phyloP scores from a whole-genome alignment of 257 asterid species.

The Solanum phureja region DNA sequence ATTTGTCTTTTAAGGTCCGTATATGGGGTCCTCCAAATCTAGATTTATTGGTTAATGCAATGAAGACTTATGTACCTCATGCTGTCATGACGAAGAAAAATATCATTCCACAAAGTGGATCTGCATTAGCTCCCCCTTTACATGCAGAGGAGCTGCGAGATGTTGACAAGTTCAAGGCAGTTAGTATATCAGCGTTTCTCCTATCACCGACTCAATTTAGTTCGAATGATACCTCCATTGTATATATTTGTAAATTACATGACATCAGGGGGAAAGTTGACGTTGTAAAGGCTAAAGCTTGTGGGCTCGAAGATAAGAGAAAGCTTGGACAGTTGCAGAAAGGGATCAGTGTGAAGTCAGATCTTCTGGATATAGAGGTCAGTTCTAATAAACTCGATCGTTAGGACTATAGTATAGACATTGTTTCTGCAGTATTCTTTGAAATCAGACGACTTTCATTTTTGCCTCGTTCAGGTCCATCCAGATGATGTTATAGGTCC shows the following conservation, averaged over 20 bases:
- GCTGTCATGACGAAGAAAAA: conserved; percentile 68
- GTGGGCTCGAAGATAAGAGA: neutral
- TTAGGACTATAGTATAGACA: neutral
- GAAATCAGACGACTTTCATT: neutral
- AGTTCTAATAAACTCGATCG: neutral
- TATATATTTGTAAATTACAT: neutral
- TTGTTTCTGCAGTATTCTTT: neutral
- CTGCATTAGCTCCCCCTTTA: neutral
- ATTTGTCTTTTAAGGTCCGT: conserved; percentile 39
- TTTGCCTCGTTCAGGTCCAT: neutral
- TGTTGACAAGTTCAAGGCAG: neutral
- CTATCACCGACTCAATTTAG: neutral
- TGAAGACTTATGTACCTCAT: conserved; percentile 72
- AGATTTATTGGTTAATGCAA: conserved; percentile 64
- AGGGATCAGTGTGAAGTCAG: neutral
- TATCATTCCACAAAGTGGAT: conserved; percentile 52
- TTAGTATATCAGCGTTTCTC: neutral
- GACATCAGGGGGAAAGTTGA: neutral
- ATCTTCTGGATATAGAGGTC: neutral
- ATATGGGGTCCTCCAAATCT: conserved; percentile 92
- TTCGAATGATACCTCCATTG: neutral
- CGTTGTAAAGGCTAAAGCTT: neutral
- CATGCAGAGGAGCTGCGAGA: neutral
- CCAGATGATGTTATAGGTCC: neutral
- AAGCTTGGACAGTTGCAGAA: neutral